Percentiles rank a stretch among this genome's conserved stretches.
These are phyloP conservation scores for Saccharomyces hybrid DNA, from an alignment of 1,139 yeast species.

Conservation along the genomic window DNA sequence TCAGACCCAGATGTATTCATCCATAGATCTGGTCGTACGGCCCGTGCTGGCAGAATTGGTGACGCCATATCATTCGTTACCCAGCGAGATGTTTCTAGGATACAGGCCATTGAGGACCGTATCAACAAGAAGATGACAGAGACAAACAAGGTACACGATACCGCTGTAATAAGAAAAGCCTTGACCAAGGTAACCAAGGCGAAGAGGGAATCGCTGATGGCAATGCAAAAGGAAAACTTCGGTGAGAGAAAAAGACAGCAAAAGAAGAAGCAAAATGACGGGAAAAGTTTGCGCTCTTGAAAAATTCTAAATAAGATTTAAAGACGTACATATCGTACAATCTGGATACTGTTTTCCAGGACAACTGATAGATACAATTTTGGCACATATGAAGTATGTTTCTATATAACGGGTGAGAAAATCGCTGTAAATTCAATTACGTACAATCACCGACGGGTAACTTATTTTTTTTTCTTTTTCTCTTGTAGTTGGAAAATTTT, in stretches of 20 bases:
- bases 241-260: conserved; percentile 64
- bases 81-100: conserved; percentile 74
- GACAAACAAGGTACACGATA: conserved; percentile 64
- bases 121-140: conserved; percentile 70
- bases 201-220: conserved; percentile 83
- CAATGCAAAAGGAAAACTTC: conserved; percentile 83
- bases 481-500: neutral
- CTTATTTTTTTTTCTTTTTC: neutral
- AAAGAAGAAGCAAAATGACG: conserved; percentile 37
- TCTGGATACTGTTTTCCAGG: neutral
- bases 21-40: conserved; percentile 99
- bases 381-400: neutral
- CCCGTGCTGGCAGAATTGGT: conserved; percentile 92
- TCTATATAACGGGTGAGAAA: neutral
- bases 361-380: neutral
- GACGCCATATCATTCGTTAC: conserved; percentile 66
- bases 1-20: conserved; percentile 95
- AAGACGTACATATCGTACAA: neutral
- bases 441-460: neutral
- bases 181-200: conserved; percentile 68
- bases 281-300: conserved; percentile 10
- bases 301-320: neutral
- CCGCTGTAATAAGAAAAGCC: conserved; percentile 62
- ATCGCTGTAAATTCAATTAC: neutral
- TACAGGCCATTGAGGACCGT: conserved; percentile 79